Conservation (phyloP, 1,139 yeast genomes). For the Scheffersomyces stambukii region DNA sequence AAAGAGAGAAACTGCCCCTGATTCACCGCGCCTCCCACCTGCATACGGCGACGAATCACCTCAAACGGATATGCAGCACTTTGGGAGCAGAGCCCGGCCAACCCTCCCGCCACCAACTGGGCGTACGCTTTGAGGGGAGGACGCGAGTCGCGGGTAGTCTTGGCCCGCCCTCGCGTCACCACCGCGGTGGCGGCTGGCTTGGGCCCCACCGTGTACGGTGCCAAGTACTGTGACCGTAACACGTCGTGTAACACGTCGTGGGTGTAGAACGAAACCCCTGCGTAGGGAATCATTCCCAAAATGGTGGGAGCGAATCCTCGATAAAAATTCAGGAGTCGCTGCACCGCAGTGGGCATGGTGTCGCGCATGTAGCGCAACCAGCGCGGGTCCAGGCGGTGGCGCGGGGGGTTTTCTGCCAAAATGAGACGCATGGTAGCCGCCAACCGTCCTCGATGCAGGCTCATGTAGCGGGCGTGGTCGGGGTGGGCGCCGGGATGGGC, state of each 20-base stretch:
- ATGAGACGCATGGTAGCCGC: constrained; percentile 50
- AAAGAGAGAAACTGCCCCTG: constrained; percentile 59
- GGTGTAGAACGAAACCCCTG: constrained; percentile 94
- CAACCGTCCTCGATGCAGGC: constrained; percentile 49
- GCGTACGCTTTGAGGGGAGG: constrained; percentile 85
- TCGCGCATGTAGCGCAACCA: constrained; percentile 34
- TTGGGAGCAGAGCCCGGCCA: constrained; percentile 92
- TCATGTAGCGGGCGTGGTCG: constrained; percentile 19
- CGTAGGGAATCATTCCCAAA: constrained; percentile 94
- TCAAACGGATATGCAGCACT: constrained; percentile 98
- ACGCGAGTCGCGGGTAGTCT: constrained; percentile 46
- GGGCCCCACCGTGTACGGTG: constrained; percentile 51
- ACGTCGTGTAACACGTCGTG: constrained; percentile 90
- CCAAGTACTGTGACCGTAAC: constrained; percentile 54
- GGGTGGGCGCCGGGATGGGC: constrained; percentile 20
- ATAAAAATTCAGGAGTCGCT: constrained; percentile 67
- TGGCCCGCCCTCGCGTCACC: constrained; percentile 1
- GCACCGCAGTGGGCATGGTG: constrained; percentile 30
- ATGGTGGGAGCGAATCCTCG: constrained; percentile 94
- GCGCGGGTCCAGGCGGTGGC: constrained; percentile 29
- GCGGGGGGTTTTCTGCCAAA: constrained; percentile 59
- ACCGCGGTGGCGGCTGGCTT: constrained; percentile 1
- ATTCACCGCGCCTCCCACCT: constrained; percentile 80
- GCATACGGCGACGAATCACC: constrained; percentile 91
- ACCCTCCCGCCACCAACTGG: constrained; percentile 88